phyloP scores from a whole-genome alignment of 2,329 filamentous ascomycete species.

The Lachnellula subtilissima region DNA sequence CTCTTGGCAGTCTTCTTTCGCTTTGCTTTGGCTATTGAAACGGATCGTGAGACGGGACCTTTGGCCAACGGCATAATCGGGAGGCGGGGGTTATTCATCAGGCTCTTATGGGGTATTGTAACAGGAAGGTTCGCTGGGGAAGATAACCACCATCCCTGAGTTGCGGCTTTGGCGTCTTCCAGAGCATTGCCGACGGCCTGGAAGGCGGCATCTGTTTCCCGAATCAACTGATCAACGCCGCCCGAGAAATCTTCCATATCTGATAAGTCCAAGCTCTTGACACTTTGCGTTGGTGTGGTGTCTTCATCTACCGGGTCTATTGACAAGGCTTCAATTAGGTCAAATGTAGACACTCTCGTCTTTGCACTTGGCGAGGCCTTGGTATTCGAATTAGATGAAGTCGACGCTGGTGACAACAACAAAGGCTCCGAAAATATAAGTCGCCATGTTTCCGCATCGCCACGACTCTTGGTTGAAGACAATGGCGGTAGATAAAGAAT shows the following conservation, averaged over 20 bases:
- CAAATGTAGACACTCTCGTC: constrained; percentile 18
- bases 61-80: not conserved
- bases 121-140: constrained; percentile 2
- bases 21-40: constrained; percentile 36
- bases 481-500: constrained; percentile 28
- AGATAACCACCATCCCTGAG: constrained; percentile 24
- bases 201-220: constrained; percentile 48
- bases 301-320: constrained; percentile 20
- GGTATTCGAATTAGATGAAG: not conserved
- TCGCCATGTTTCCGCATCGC: constrained; percentile 23
- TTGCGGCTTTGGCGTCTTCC: constrained; percentile 34
- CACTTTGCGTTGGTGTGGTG: constrained; percentile 27
- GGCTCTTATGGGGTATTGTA: constrained; percentile 12
- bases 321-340: constrained; percentile 30
- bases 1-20: constrained; percentile 35
- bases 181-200: constrained; percentile 41
- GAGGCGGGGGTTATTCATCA: constrained; percentile 1
- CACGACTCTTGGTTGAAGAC: constrained; percentile 12
- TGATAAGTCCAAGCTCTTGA: constrained; percentile 9
- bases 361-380: constrained; percentile 1
- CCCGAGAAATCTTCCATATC: constrained; percentile 17
- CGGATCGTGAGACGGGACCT: constrained; percentile 24
- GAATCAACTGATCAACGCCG: constrained; percentile 41
- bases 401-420: constrained; percentile 5
- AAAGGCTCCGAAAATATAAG: constrained; percentile 18